Evolutionary conservation across 2,329 filamentous ascomycete genomes (phyloP).

Genomic region (Aspergillus ibericus): DNA sequence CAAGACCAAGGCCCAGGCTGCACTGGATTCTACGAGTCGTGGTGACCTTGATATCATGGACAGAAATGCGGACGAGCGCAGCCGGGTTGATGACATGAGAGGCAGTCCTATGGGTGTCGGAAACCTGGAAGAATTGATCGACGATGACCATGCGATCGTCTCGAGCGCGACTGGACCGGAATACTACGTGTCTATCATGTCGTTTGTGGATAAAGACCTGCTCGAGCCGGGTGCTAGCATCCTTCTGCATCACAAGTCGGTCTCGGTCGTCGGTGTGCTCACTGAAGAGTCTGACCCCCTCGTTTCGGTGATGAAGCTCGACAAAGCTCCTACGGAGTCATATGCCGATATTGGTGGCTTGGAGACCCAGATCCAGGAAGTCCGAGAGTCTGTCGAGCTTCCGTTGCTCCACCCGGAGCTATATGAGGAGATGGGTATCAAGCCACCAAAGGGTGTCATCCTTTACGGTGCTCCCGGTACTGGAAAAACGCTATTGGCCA

Average conservation of each 20-base stretch:
- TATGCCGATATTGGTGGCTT: constrained; percentile 98
- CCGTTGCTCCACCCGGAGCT: constrained; percentile 93
- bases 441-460: constrained; percentile 98
- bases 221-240: constrained; percentile 95
- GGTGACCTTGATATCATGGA: constrained; percentile 76
- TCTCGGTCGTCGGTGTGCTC: constrained; percentile 94
- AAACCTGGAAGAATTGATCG: constrained; percentile 96
- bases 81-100: constrained; percentile 95
- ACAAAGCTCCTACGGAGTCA: constrained; percentile 96
- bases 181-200: constrained; percentile 99
- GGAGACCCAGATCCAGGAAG: constrained; percentile 94
- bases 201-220: constrained; percentile 98
- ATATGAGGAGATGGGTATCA: constrained; percentile 99
- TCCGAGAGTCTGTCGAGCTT: constrained; percentile 93
- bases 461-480: constrained; percentile 96
- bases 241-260: constrained; percentile 93
- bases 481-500: constrained; percentile 92
- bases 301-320: constrained; percentile 98
- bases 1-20: constrained; percentile 76
- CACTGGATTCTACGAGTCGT: constrained; percentile 55
- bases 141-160: constrained; percentile 98
- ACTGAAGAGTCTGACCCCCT: constrained; percentile 94
- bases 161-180: constrained; percentile 96
- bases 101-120: constrained; percentile 98
- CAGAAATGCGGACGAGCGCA: constrained; percentile 89